These are phyloP conservation scores for Claviceps citrina DNA, from an alignment of 2,329 filamentous ascomycete species.

Conservation along the genomic window DNA sequence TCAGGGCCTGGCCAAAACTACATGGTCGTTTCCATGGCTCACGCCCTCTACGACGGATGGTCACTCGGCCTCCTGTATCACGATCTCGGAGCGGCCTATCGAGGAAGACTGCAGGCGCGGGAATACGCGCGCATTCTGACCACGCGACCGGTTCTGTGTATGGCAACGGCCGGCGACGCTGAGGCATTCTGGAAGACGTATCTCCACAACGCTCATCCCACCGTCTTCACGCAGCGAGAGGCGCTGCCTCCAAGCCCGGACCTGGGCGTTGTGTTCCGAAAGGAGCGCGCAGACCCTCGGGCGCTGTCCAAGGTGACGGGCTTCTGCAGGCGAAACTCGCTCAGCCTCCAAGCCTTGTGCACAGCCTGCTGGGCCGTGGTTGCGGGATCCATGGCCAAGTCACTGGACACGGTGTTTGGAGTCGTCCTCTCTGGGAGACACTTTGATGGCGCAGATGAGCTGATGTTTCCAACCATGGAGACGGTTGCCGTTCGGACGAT, in stretches of 20 bases:
- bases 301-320: constrained; percentile 14
- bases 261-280: neutral
- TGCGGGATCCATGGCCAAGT: constrained; percentile 45
- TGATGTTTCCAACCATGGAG: constrained; percentile 86
- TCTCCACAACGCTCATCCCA: constrained; percentile 35
- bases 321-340: constrained; percentile 49
- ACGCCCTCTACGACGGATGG: constrained; percentile 83
- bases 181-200: constrained; percentile 55
- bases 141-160: constrained; percentile 4
- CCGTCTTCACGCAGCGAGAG: constrained; percentile 13
- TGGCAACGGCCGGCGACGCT: constrained; percentile 9
- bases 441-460: constrained; percentile 45
- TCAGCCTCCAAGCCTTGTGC: constrained; percentile 64
- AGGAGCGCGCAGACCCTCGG: constrained; percentile 7
- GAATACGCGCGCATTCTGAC: constrained; percentile 17
- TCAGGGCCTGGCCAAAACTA: constrained; percentile 21
- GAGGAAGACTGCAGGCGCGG: constrained; percentile 24
- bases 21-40: constrained; percentile 57
- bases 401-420: constrained; percentile 67
- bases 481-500: constrained; percentile 62
- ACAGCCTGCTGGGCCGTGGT: constrained; percentile 63
- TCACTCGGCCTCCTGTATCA: constrained; percentile 61
- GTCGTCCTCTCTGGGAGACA: constrained; percentile 76
- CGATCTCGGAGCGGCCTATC: constrained; percentile 53
- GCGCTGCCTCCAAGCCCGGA: neutral